These are phyloP conservation scores for Taiozyma sp. DNA, from an alignment of 1,139 yeast genomes.

Conservation along the genomic window DNA sequence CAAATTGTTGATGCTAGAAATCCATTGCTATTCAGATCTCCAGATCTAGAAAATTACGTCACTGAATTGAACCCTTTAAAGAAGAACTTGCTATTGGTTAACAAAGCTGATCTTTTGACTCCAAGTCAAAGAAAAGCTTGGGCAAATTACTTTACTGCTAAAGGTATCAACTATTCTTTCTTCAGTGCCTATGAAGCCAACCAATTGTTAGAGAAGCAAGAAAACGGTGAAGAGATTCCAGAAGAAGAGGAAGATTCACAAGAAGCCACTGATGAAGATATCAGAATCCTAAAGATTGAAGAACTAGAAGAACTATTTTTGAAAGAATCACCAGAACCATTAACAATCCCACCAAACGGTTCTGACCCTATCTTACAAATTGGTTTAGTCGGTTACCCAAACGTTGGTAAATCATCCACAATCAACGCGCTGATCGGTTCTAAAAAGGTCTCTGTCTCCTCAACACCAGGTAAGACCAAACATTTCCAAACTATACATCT, in stretches of 20 bases:
- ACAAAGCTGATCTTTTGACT: constrained; percentile 88
- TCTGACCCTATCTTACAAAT: constrained; percentile 64
- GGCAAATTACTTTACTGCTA: constrained; percentile 74
- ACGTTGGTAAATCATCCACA: constrained; percentile 95
- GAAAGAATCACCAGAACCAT: constrained; percentile 70
- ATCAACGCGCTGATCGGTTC: constrained; percentile 94
- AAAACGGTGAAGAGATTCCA: constrained; percentile 27
- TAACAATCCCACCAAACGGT: constrained; percentile 50
- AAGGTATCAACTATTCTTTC: constrained; percentile 78
- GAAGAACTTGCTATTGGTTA: constrained; percentile 75
- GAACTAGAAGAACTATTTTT: constrained; percentile 80
- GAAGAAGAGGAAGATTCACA: constrained; percentile 26
- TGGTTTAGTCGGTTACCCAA: constrained; percentile 93
- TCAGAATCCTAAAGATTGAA: constrained; percentile 71
- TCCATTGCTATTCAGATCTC: constrained; percentile 85
- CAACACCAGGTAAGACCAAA: constrained; percentile 98
- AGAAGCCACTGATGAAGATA: constrained; percentile 38
- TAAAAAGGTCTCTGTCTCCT: constrained; percentile 92
- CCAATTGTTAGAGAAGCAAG: constrained; percentile 57
- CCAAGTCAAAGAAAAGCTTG: constrained; percentile 71
- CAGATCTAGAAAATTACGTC: constrained; percentile 83
- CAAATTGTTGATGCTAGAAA: constrained; percentile 98
- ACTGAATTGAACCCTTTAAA: constrained; percentile 66
- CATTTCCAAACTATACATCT: constrained; percentile 96
- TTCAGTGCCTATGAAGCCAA: constrained; percentile 89